Percentiles rank a stretch among this genome's conserved stretches.
phyloP scores from a whole-genome alignment of 371 early-diverging fungal genomes.

The Mucor circinelloides region DNA sequence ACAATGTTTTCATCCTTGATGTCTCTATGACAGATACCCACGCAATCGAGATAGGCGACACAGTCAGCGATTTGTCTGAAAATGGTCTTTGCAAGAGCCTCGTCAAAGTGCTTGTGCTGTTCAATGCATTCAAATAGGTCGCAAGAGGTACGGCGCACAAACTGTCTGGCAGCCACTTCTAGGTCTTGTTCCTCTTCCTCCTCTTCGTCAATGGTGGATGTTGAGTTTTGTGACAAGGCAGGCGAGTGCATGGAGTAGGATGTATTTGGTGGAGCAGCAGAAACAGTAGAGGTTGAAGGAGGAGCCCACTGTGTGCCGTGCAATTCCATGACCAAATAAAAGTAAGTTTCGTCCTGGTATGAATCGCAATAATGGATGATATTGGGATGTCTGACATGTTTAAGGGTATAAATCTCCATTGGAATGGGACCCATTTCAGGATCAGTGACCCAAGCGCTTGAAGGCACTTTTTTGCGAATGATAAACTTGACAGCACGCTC shows the following conservation, averaged over 20 bases:
- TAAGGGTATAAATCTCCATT: conserved; percentile 74
- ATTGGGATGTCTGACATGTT: conserved; percentile 69
- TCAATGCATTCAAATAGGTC: conserved; percentile 88
- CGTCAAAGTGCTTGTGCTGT: conserved; percentile 64
- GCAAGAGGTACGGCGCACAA: conserved; percentile 59
- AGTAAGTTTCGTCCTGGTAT: conserved; percentile 66
- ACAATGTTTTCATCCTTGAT: conserved; percentile 82
- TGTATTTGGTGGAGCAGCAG: background rate
- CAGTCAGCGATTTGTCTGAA: conserved; percentile 76
- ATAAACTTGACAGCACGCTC: conserved; percentile 86
- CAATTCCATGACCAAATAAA: conserved; percentile 79
- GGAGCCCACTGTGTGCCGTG: conserved; percentile 74
- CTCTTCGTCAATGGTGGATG: conserved; percentile 28
- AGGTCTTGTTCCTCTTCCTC: conserved; percentile 21
- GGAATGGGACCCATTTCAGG: conserved; percentile 69
- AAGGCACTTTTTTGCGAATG: conserved; percentile 65
- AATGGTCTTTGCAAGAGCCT: conserved; percentile 58
- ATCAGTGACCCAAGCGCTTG: conserved; percentile 63
- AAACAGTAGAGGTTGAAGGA: background rate
- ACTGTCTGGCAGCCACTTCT: conserved; percentile 25
- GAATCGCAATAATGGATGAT: conserved; percentile 72
- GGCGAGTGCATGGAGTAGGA: conserved; percentile 27
- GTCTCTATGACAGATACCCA: conserved; percentile 67
- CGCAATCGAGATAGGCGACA: conserved; percentile 62
- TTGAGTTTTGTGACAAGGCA: conserved; percentile 32